Base-by-base conservation (phyloP, 768 basidiomycete genomes). In the Sporobolomyces pararoseus region DNA sequence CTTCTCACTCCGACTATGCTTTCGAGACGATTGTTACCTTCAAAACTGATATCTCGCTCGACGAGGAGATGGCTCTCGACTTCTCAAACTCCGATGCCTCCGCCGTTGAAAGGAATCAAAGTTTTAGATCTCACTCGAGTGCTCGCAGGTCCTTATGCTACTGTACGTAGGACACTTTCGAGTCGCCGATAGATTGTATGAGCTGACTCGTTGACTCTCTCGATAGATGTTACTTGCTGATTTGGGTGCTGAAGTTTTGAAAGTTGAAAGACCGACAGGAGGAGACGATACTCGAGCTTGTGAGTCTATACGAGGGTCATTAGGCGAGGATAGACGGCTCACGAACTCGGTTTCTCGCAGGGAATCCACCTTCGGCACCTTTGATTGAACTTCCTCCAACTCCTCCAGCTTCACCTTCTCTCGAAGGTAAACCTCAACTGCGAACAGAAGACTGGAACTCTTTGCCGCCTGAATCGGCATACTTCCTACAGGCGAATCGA, bases 91-190 rank as follows among this genome's bases (percentile, higher is more conserved):
- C 9, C 37, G 4, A 25, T 70, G 63, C 63, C 74, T 3, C 89
- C 89, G 0, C 93, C 93, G 4, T 80, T 97, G 68, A 82, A 84
- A 70, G 91, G 90, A 21, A 82, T 94, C 73, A 86, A 84, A 76
- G 84, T 96, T n/a, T 82, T 97, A 29, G 94, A 97, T 79, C 80
- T 96, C 64, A 91, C 92, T 19, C 85, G 94, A 34, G 89, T 96
- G 1, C 81, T 97, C 57, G 92, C 92, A n/a, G 92, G 91, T 0
- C 92, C 92, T 37, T 88, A 88, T 2, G 86, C 88, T n/a, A 70
- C 72, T 7, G 66, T 68, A n/a, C n/a, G n/a, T n/a, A n/a, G n/a
- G n/a, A n/a, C n/a, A n/a, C n/a, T n/a, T n/a, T n/a, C n/a, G 39
- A 27, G 65, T 47, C 21, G 31, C 3, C 29, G n/a, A 57, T 12